Percentiles rank a stretch among this genome's conserved stretches.
These are phyloP conservation scores for Piromyces finnis DNA, from an alignment of 192 early-diverging fungal species.

Conservation along the genomic window DNA sequence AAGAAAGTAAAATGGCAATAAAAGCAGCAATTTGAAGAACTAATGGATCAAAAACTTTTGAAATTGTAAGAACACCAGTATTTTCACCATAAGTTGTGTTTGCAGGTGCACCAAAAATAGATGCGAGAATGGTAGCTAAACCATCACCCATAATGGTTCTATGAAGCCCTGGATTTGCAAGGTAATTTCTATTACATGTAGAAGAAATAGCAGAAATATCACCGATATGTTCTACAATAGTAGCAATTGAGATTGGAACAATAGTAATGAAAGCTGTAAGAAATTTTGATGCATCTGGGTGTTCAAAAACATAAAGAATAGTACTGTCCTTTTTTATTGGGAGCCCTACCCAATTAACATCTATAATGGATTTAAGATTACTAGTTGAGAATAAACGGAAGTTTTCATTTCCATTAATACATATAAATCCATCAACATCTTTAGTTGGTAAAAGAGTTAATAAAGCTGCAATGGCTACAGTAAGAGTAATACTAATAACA, in stretches of 20 bases:
- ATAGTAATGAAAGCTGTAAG: conserved; percentile 23
- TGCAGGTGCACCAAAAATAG: conserved; percentile 22
- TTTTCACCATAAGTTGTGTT: conserved; percentile 40
- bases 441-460: background rate
- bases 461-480: conserved; percentile 6
- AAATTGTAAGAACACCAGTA: conserved; percentile 29
- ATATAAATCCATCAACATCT: background rate
- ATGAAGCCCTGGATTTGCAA: conserved; percentile 21
- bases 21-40: conserved; percentile 29
- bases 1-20: conserved; percentile 29
- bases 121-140: conserved; percentile 26
- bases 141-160: conserved; percentile 34
- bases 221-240: conserved; percentile 35
- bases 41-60: conserved; percentile 28
- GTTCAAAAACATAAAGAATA: conserved; percentile 9
- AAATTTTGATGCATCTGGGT: too few species aligned
- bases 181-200: conserved; percentile 21
- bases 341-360: conserved; percentile 23
- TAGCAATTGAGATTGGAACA: conserved; percentile 27
- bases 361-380: conserved; percentile 1
- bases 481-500: conserved; percentile 20
- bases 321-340: conserved; percentile 16
- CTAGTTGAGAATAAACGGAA: background rate
- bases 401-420: background rate
- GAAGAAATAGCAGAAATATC: conserved; percentile 30